Evolutionary conservation across 2,329 filamentous ascomycete genomes (phyloP), one percentile per base, ranked within the genome.

Genomic region (Aspergillus bombycis): DNA sequence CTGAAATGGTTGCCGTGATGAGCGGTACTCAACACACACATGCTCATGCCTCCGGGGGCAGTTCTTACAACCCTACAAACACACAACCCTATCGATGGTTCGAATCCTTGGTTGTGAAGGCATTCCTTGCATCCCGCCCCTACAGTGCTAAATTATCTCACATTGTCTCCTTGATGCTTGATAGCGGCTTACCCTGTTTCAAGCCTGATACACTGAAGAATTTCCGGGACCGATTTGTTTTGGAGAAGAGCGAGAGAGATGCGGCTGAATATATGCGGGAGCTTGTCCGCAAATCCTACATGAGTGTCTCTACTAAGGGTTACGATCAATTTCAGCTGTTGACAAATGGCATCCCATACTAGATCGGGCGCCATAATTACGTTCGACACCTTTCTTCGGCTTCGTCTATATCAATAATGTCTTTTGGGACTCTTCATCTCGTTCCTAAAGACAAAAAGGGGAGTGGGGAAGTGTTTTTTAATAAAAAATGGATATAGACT

Each of bases 1-100:
- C 89, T 9, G 95, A 99, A 77, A 99, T 99, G 96, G 86, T 99
- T 64, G 92, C 94, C n/a, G 95, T 99, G 71, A 98, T 99, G 94
- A 94, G 95, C 59, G 94, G 94, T 63, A 89, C 85, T 43, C 73
- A 74, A 36, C 67, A 73, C 45, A 67, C 72, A 16, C 70, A 72
- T 23, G 62, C 70, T n/a, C 70, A 74, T 62, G 63, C 70, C 32
- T 65, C 70, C 0, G 73, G 74, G 16, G 70, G 56, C 72, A 77
- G 73, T 58, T 75, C 74, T 9, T 70, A 79, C 61, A 76, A 78
- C 63, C 75, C 78, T 60, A 90, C 88, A 3, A 89, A 91, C 48
- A 91, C 94, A 58, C 94, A 98, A 78, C 85, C 93, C 16, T 99
- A 96, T 83, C 90, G 90, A 68, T 95, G 92, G 87, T 99, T 99